phyloP scores from a whole-genome alignment of 345 rosid species.

The Mallotus nudiflorus region DNA sequence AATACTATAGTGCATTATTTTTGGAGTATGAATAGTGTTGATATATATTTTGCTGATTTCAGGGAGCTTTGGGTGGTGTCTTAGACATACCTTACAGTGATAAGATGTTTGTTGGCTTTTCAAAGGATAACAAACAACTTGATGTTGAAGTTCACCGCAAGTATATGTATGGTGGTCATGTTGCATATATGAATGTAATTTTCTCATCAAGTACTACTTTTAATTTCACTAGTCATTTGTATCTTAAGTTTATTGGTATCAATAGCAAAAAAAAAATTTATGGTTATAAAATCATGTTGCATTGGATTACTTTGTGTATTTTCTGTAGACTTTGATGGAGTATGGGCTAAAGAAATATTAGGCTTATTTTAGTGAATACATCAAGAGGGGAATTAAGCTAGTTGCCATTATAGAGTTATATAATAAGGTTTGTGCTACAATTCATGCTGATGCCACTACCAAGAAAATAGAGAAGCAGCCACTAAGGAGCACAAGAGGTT shows the following conservation, averaged over 20 bases:
- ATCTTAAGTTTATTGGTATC: no score
- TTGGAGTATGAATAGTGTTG: no score
- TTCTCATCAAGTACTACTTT: not conserved
- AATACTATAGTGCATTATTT: no score
- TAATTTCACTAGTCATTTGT: no score
- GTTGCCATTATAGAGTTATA: constrained; percentile 55
- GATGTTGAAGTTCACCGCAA: constrained; percentile 82
- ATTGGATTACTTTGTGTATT: not conserved
- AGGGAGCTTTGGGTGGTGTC: constrained; percentile 97
- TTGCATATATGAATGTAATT: constrained; percentile 73
- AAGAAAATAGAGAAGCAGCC: constrained; percentile 53
- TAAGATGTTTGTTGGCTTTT: constrained; percentile 82
- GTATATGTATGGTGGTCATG: constrained; percentile 80
- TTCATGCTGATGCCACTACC: constrained; percentile 60
- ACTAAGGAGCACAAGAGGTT: constrained; percentile 67
- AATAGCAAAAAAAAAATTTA: not conserved
- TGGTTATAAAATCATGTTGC: not conserved
- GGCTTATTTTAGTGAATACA: constrained; percentile 56
- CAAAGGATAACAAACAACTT: constrained; percentile 66
- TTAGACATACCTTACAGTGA: constrained; percentile 87
- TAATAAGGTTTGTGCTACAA: constrained; percentile 75
- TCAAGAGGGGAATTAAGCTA: constrained; percentile 60
- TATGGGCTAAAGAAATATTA: constrained; percentile 80
- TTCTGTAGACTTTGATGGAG: constrained; percentile 50
- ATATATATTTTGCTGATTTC: not conserved